A percentile compares a stretch with the other conserved stretches of the same genome.
Conservation (phyloP, 176 grass and related monocot genomes). For the Zoysia pacifica region DNA sequence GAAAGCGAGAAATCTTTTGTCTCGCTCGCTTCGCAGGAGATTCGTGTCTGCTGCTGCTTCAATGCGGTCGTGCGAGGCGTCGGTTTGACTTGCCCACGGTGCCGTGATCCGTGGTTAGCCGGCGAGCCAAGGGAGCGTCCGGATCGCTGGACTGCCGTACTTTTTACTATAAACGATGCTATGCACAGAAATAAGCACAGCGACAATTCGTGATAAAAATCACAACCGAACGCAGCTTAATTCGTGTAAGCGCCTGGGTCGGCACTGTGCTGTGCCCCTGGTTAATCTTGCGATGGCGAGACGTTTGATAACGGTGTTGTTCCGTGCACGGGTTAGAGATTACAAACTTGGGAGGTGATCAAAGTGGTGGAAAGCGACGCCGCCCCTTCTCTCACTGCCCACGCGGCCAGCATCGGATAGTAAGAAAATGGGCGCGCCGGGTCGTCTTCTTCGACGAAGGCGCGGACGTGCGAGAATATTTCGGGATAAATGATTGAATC, state of each 20-base stretch:
- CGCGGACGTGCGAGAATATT: no score
- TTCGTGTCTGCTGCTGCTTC: not conserved
- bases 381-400: no score
- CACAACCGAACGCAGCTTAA: not conserved
- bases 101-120: slow-evolving; percentile 14
- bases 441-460: no score
- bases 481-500: no score
- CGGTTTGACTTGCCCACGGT: slow-evolving; percentile 9
- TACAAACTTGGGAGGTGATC: not conserved
- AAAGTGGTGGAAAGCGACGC: not conserved
- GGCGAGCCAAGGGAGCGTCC: not conserved
- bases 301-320: not conserved
- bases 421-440: no score
- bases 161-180: no score
- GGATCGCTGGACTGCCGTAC: no score
- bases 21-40: not conserved
- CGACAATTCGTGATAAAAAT: no score
- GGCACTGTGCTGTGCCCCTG: not conserved
- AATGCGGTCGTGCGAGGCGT: not conserved
- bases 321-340: not conserved
- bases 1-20: not conserved
- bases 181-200: no score
- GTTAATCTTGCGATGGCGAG: not conserved
- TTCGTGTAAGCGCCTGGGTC: not conserved
- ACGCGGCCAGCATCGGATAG: no score